Percentiles rank a stretch among this genome's conserved stretches.
Evolutionary conservation across 2,329 filamentous ascomycete genomes (phyloP).

Genomic region (Grosmannia serpens): DNA sequence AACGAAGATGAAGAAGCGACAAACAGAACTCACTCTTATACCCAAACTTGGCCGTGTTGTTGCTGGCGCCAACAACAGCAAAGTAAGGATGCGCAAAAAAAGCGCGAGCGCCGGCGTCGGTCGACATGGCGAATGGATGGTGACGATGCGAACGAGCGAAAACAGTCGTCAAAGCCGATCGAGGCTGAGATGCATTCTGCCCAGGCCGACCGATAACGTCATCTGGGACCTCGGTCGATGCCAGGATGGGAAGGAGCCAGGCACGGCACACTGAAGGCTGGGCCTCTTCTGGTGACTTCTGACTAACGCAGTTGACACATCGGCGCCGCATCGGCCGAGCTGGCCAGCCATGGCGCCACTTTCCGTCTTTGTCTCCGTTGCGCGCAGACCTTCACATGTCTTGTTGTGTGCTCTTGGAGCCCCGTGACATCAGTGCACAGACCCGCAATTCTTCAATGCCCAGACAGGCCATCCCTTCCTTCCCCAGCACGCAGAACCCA

Average conservation of each 20-base stretch:
- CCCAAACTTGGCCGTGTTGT: slow-evolving; percentile 75
- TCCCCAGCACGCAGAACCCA: not conserved
- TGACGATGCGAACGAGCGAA: not conserved
- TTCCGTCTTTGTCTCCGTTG: not conserved
- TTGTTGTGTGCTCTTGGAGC: too few relatives aligned
- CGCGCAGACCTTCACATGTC: not conserved
- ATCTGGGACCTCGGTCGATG: not conserved
- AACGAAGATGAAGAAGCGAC: not conserved
- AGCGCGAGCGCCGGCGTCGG: slow-evolving; percentile 58
- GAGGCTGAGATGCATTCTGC: not conserved
- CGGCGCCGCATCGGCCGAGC: not conserved
- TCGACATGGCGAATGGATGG: slow-evolving; percentile 33
- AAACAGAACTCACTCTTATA: slow-evolving; percentile 55
- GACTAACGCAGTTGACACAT: too few relatives aligned
- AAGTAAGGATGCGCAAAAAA: slow-evolving; percentile 76
- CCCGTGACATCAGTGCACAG: slow-evolving; percentile 6
- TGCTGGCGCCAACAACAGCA: slow-evolving; percentile 83
- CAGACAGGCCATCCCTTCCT: not conserved
- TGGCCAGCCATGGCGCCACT: not conserved
- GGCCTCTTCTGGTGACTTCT: too few relatives aligned
- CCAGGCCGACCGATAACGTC: not conserved
- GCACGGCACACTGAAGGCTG: too few relatives aligned
- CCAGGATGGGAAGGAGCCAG: too few relatives aligned
- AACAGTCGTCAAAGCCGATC: not conserved
- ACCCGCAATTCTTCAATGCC: slow-evolving; percentile 3